Base-by-base conservation (phyloP, 1,139 yeast species). In the Debaryomycetaceae sp. region DNA sequence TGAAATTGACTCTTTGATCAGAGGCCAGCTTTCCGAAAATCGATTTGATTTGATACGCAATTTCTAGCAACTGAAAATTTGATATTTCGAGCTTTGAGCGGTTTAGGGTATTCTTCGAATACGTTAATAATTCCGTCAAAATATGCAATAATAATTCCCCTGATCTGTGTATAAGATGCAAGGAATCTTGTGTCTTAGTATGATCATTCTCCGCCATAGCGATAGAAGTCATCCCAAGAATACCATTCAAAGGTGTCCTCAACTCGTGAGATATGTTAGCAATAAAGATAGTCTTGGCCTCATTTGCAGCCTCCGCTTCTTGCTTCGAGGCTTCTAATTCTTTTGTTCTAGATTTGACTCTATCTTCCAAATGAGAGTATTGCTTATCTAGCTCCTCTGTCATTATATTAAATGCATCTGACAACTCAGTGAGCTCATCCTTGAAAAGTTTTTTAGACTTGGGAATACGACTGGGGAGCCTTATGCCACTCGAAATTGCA, bases 211-310 rank as follows among this genome's bases (percentile, higher is more conserved):
- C 97, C 23, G 87, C 93, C 83, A 89, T 80, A 1, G 97, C 93
- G 45, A 91, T 88, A 1, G 96, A 87, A 0, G 97, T 87, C 96
- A 93, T 88, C 45, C 99, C 99, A 46, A 93, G 70, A 38, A 93
- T 93, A 60, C 98, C 99, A 63, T 93, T 93, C 54, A 93, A 71
- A 1, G 99, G 99, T 0, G 99, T 93, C 53, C 97, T 76, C 58
- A 93, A 75, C 66, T 93, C 99, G 61, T 93, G 98, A 0, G 97
- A 90, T 35, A 93, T 90, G 61, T 91, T 93, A 17, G 98, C 98
- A 62, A 93, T 90, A 63, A 93, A 93, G 13, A 89, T 88, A 0
- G 97, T 87, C 58, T 91, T 91, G 6, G 97, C 96, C 57, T 89
- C 97, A 64, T 89, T 91, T 2, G 99, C 98, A 35, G 85, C 80